phyloP scores from a whole-genome alignment of 2,329 filamentous ascomycete species.

The Huntiella abstrusa region DNA sequence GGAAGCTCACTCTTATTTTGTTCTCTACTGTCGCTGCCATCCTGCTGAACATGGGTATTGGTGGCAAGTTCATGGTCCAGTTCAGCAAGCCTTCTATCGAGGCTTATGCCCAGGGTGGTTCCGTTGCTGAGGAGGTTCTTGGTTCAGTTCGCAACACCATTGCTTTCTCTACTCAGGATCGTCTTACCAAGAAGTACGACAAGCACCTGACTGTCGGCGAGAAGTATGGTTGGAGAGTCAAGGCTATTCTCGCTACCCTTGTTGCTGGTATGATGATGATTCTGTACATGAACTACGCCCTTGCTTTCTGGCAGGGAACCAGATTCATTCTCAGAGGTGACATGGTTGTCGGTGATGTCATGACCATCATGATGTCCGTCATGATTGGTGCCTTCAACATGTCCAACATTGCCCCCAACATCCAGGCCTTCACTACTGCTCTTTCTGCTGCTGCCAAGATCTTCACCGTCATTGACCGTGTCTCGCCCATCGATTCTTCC shows the following conservation, averaged over 20 bases:
- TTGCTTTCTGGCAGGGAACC: conserved; percentile 79
- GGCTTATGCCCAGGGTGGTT: conserved; percentile 69
- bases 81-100: conserved; percentile 62
- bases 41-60: conserved; percentile 53
- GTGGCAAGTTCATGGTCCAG: conserved; percentile 58
- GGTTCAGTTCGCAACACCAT: conserved; percentile 83
- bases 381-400: conserved; percentile 88
- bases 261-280: conserved; percentile 67
- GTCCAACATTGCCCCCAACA: conserved; percentile 69
- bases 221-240: conserved; percentile 56
- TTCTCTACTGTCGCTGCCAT: conserved; percentile 66
- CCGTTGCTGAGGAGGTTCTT: conserved; percentile 82
- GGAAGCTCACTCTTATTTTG: conserved; percentile 83
- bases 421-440: conserved; percentile 69
- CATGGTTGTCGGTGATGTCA: conserved; percentile 47
- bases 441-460: conserved; percentile 80
- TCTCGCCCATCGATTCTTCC: conserved; percentile 64
- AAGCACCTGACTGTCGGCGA: conserved; percentile 53
- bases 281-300: conserved; percentile 70
- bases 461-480: conserved; percentile 77
- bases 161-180: conserved; percentile 84
- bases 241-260: conserved; percentile 57
- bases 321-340: conserved; percentile 50
- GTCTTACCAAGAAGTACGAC: conserved; percentile 76
- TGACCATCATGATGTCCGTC: conserved; percentile 76